Evolutionary conservation across 2,329 filamentous ascomycete species (phyloP), one percentile per base, ranked within the genome.

Genomic region (Pezicula radicicola): DNA sequence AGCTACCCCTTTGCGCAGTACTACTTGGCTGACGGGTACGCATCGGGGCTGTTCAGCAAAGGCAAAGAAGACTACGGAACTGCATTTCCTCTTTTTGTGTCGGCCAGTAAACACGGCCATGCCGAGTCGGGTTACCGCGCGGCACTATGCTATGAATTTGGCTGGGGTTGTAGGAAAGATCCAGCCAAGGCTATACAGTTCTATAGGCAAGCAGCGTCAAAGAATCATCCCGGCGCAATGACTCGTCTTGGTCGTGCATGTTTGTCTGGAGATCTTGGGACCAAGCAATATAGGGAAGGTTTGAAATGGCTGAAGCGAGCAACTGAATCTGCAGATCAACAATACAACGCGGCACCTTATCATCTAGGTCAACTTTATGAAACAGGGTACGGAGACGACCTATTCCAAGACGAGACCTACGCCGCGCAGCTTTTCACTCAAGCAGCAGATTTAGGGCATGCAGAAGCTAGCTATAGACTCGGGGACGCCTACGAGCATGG

Each of bases 401-500:
- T 97, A 45, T 97, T 99, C 77, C 84, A 87, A 60, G 94, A 99
- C 63, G 87, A 89, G 61, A 81, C 82, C 36, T 97, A 99, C 66
- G 91, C 94, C 1, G 93, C 92, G 28, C 91, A 97, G 68, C 76
- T 99, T 1, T 95, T 96, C 64, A 97, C 94, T 1, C 90, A 96
- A 66, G 89, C 94, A 9, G 94, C 94, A 1, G 94, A 97, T 64
- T 73, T 99, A 46, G 92, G 92, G 7, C 91, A 99, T 64, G 75
- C 88, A 2, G 88, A 96, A 60, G 92, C 94, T 28, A 90, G 87
- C 63, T 91, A 86, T 70, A 83, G 91, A 48, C 84, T 99, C 73
- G 94, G 94, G n/a, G 91, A 97, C 67, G 92, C 93, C 0, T 99
- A 99, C 67, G 94, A 99, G 72, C 91, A 96, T 65, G 94, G 94